Evolutionary conservation across 768 basidiomycete genomes (phyloP).

Genomic region (Mycena epipterygia): DNA sequence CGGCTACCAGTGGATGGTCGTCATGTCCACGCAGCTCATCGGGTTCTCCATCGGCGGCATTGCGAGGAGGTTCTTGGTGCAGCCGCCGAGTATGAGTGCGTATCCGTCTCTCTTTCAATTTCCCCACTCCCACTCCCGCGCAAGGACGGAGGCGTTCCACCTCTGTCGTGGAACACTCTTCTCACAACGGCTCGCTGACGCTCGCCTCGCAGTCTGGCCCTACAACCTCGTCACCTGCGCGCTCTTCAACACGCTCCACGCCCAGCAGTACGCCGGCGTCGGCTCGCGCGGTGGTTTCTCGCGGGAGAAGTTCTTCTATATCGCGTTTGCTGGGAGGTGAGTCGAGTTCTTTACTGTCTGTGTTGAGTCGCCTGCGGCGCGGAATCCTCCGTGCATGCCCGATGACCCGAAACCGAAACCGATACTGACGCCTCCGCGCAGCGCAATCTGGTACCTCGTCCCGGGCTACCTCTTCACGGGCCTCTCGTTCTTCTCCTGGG

Average conservation of each 20-base stretch:
- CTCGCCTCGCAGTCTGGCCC: constrained; percentile 75
- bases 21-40: constrained; percentile 82
- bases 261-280: constrained; percentile 76
- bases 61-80: constrained; percentile 80
- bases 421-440: too few relatives aligned
- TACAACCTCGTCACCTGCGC: constrained; percentile 80
- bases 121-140: constrained; percentile 41
- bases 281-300: constrained; percentile 77
- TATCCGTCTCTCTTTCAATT: constrained; percentile 20
- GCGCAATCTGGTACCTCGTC: constrained; percentile 32
- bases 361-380: too few relatives aligned
- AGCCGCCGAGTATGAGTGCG: constrained; percentile 79
- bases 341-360: too few relatives aligned
- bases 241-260: constrained; percentile 86
- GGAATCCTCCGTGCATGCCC: too few relatives aligned
- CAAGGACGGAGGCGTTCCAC: too few relatives aligned
- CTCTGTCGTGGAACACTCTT: too few relatives aligned
- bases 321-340: constrained; percentile 64
- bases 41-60: constrained; percentile 87
- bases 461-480: constrained; percentile 55
- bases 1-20: constrained; percentile 81
- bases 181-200: not conserved
- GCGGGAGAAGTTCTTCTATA: constrained; percentile 83
- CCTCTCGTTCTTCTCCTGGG: constrained; percentile 52
- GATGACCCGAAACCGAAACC: too few relatives aligned